Evolutionary conservation across 768 basidiomycete genomes (phyloP), one percentile per base, ranked within the genome.

Genomic region (Coprinopsis cinerea): DNA sequence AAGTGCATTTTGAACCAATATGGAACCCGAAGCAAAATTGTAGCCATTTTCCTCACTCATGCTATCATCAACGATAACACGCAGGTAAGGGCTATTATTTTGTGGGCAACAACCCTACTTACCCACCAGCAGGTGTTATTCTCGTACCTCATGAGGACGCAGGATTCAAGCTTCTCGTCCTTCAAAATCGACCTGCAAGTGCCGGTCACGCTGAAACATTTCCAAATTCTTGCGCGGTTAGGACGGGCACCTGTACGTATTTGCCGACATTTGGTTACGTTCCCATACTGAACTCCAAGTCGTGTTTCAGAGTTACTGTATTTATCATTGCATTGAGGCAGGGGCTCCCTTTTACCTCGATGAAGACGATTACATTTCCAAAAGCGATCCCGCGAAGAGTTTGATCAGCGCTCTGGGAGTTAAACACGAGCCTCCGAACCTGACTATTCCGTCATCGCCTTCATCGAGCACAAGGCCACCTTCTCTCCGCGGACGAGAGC

Each of bases 151-250:
- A 45, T 45, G 44, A 45, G 32, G 32, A 45, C 32, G 44, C 13
- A 7, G 4, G 44, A 45, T 4, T 17, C 27, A 6, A 45, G 22
- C 44, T 32, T 45, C 26, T 45, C 44, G 4, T 27, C 44, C 3
- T 51, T 27, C 36, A 22, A 24, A 11, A 18, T 44, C 14, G 50
- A 51, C 3, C 28, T 48, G 3, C 77, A 70, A 37, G 83, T 88
- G 23, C 88, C 87, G 18, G 60, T 88, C 26, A 89, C 87, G 4
- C 66, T 90, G 44, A 81, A 85, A 58, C 86, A 88, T 58, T 90
- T 90, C 67, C 77, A 81, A 60, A 59, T 84, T n/a, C 72, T 90
- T 41, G 86, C 86, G 2, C 77, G 74, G 37, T 65, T 90, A 15
- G 85, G 85, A 17, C 73, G 73, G 52, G 65, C 72, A 24, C 78